phyloP scores from a whole-genome alignment of 78 protist genomes.

The Dictyostelium discoideum region DNA sequence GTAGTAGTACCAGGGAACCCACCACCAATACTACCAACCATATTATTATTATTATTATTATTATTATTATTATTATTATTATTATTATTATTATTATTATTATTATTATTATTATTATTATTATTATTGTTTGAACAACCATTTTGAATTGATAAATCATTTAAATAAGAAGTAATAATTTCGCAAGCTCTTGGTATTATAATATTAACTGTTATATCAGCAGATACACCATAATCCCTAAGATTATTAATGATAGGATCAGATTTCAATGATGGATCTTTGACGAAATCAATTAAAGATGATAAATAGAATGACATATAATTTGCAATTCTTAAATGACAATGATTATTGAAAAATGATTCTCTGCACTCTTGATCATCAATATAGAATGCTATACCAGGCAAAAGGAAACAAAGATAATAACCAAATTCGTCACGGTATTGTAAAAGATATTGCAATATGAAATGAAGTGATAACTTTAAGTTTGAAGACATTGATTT shows the following conservation, averaged over 20 bases:
- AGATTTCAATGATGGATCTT: neutral
- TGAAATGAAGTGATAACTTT: neutral
- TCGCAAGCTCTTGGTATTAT: constrained; percentile 3
- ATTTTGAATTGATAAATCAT: neutral
- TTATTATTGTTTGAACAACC: too few relatives aligned
- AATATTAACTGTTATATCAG: neutral
- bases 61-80: too few relatives aligned
- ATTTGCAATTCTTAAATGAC: neutral
- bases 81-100: too few relatives aligned
- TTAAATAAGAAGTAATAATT: neutral
- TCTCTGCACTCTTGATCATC: neutral
- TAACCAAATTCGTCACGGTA: constrained; percentile 23
- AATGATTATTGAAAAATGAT: neutral
- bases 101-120: too few relatives aligned
- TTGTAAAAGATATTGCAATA: neutral
- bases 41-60: too few relatives aligned
- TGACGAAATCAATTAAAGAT: neutral
- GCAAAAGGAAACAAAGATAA: constrained; percentile 27
- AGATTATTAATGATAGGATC: neutral
- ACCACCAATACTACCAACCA: neutral
- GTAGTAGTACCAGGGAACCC: neutral
- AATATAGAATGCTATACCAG: constrained; percentile 22
- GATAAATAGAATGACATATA: neutral
- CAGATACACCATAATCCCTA: constrained; percentile 15
- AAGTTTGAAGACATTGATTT: neutral